phyloP scores from a whole-genome alignment of 352 stramenopile species.

The Globisporangium radiosum region DNA sequence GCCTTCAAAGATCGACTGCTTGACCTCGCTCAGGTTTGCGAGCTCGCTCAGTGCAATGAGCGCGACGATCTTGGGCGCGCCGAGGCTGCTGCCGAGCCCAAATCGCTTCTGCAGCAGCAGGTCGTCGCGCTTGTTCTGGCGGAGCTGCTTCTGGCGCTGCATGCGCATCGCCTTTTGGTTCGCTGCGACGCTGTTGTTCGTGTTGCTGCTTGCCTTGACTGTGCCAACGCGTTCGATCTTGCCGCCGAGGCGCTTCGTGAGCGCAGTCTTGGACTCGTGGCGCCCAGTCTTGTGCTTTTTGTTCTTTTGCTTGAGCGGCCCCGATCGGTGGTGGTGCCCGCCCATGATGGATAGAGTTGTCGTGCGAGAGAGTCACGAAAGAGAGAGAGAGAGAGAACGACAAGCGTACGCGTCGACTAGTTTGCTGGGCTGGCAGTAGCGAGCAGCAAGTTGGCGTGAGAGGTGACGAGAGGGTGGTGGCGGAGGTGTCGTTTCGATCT shows the following conservation, averaged over 20 bases:
- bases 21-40: constrained; percentile 56
- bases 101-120: constrained; percentile 80
- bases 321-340: constrained; percentile 81
- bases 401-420: neutral
- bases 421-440: neutral
- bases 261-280: constrained; percentile 78
- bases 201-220: constrained; percentile 33
- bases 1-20: constrained; percentile 59
- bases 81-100: constrained; percentile 54
- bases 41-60: constrained; percentile 72
- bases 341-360: constrained; percentile 27
- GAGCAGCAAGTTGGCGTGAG: neutral
- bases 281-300: constrained; percentile 88
- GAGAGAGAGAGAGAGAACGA: neutral
- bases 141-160: constrained; percentile 80
- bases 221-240: constrained; percentile 58
- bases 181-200: constrained; percentile 40
- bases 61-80: constrained; percentile 80
- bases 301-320: constrained; percentile 88
- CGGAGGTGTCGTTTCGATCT: constrained; percentile 12
- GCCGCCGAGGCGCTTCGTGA: constrained; percentile 58
- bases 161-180: constrained; percentile 70
- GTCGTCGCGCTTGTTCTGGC: constrained; percentile 83
- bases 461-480: neutral
- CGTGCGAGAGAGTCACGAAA: neutral